Conservation (phyloP, 352 stramenopile species). For the Globisporangium irregulare region DNA sequence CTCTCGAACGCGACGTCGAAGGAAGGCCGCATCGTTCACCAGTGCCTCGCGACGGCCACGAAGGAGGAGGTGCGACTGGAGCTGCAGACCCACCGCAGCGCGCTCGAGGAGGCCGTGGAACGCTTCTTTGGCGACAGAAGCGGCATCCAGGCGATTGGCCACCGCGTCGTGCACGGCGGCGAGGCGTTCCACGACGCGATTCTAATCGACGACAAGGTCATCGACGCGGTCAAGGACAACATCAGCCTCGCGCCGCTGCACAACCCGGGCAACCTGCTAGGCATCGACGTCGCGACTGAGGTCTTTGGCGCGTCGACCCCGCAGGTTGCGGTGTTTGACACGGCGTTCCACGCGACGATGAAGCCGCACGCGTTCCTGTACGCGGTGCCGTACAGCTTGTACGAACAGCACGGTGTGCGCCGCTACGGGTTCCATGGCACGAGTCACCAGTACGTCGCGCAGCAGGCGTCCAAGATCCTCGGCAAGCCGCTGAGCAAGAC, state of each 20-base stretch:
- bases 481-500: slow-evolving; percentile 50
- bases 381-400: slow-evolving; percentile 74
- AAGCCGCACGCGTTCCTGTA: slow-evolving; percentile 79
- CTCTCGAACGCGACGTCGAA: slow-evolving; percentile 60
- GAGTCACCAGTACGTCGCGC: slow-evolving; percentile 82
- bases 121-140: slow-evolving; percentile 58
- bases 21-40: slow-evolving; percentile 66
- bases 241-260: slow-evolving; percentile 76
- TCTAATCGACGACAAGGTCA: slow-evolving; percentile 48
- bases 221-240: slow-evolving; percentile 59
- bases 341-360: slow-evolving; percentile 88
- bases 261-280: slow-evolving; percentile 85
- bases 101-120: slow-evolving; percentile 54
- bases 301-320: slow-evolving; percentile 60
- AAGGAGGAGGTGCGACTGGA: slow-evolving; percentile 52
- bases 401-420: slow-evolving; percentile 77
- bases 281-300: slow-evolving; percentile 78
- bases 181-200: slow-evolving; percentile 63
- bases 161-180: slow-evolving; percentile 88
- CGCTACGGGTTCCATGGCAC: slow-evolving; percentile 92
- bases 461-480: slow-evolving; percentile 58
- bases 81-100: slow-evolving; percentile 51
- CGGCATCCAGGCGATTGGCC: slow-evolving; percentile 72
- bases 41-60: slow-evolving; percentile 42
- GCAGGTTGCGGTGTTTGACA: slow-evolving; percentile 90